Base-by-base conservation (phyloP, 257 asterid species). In the Solanum sparsipilum region DNA sequence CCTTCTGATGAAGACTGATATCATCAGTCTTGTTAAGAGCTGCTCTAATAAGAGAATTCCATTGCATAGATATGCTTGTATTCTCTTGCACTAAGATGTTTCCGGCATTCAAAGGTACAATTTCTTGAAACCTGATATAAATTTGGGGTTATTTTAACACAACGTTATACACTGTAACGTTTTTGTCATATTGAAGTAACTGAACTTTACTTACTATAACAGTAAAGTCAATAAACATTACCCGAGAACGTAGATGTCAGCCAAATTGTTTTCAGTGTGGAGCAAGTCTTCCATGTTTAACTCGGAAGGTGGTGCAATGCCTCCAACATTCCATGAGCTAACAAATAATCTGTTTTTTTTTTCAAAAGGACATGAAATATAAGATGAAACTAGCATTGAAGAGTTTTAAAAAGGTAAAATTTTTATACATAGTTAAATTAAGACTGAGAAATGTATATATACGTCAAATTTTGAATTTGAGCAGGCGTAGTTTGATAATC, bases 251-350 rank as follows among this genome's bases (percentile, higher is more conserved):
- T 94, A 94, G 71, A 94, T 91, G 89, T 93, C 97, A 46, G 97
- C 95, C 87, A 48, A 83, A 91, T 70, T 79, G 81, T 81, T 91
- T 87, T 84, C 89, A 86, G 87, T 85, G 86, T 86, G 73, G 70
- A 94, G 95, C 89, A 92, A 90, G 73, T 91, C 94, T 32, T 90
- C 90, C 29, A 93, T 91, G 93, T 90, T 86, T 87, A 92, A 82
- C 88, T 89, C 79, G 48, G 90, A 91, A 34, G 95, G 96, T 39
- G 97, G 95, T 67, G 87, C 82, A 90, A 90, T 83, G 87, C 97
- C 97, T 88, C 97, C 97, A 1, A 90, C 92, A 83, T 94, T 94
- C 97, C 97, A 94, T 72, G 96, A 93, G 93, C 95, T 91, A 87
- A 92, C 97, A 87, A 89, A 89, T 87, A 94, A 89, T 72, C 95